Percentiles rank a stretch among this genome's conserved stretches.
phyloP scores from a whole-genome alignment of 768 basidiomycete genomes.

The Russula sp. region DNA sequence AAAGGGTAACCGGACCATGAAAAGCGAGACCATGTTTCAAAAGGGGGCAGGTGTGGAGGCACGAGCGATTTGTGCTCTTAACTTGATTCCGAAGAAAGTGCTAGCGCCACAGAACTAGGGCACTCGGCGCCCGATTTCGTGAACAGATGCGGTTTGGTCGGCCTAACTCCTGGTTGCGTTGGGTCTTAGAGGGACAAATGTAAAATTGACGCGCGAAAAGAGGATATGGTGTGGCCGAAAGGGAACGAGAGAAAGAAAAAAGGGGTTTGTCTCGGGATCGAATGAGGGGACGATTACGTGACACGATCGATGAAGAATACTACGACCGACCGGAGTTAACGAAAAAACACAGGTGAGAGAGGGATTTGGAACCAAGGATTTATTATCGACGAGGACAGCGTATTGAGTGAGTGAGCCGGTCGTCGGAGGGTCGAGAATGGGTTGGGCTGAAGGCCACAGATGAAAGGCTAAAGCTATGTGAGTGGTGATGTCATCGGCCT shows the following conservation, averaged over 20 bases:
- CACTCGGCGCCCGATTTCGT: not conserved
- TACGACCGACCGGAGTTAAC: too few relatives aligned
- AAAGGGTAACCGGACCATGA: not conserved
- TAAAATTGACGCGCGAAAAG: slow-evolving; percentile 1
- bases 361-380: not conserved
- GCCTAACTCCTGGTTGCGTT: slow-evolving; percentile 1
- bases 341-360: not conserved
- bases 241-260: not conserved
- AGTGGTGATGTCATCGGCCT: slow-evolving; percentile 13
- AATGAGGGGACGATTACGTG: slow-evolving; percentile 14
- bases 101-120: not conserved
- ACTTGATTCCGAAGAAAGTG: slow-evolving; percentile 2
- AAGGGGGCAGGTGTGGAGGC: not conserved
- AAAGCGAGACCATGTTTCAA: slow-evolving; percentile 14
- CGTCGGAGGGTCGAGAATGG: not conserved
- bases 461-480: not conserved
- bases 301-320: slow-evolving; percentile 9
- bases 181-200: slow-evolving; percentile 2
- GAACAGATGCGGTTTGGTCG: slow-evolving; percentile 1
- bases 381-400: slow-evolving; percentile 2
- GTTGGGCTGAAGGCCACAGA: not conserved
- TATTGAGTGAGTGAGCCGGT: not conserved
- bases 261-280: slow-evolving; percentile 4
- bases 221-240: not conserved
- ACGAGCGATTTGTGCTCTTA: slow-evolving; percentile 13